Conservation (phyloP, 768 basidiomycete genomes). For the Lepiota brunneoincarnata region DNA sequence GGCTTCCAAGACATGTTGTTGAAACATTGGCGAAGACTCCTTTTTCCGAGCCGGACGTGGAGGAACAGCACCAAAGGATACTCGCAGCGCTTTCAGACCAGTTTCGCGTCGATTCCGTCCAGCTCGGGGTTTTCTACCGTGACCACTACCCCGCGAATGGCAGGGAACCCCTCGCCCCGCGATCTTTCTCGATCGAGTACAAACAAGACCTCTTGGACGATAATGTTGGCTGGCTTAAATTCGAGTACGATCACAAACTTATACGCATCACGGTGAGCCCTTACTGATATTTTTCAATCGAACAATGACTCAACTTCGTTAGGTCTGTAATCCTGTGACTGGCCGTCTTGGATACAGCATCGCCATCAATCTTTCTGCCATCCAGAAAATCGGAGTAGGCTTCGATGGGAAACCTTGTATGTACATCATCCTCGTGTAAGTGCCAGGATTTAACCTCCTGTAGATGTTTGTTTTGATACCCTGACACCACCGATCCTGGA, state of each 20-base stretch:
- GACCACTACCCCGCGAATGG: conserved; percentile 27
- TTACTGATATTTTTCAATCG: not conserved
- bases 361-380: conserved; percentile 53
- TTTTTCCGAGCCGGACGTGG: conserved; percentile 52
- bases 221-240: conserved; percentile 51
- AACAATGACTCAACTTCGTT: not conserved
- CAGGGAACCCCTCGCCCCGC: conserved; percentile 29
- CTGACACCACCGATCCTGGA: conserved; percentile 65
- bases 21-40: conserved; percentile 50
- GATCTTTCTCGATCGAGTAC: conserved; percentile 72
- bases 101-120: conserved; percentile 58
- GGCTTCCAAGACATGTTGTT: conserved; percentile 16
- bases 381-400: conserved; percentile 60
- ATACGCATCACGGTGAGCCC: conserved; percentile 56
- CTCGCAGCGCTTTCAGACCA: conserved; percentile 40
- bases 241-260: conserved; percentile 69
- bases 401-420: conserved; percentile 66
- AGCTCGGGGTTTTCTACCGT: conserved; percentile 63
- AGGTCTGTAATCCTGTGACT: conserved; percentile 58
- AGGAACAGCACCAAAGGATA: conserved; percentile 45
- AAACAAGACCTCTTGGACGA: conserved; percentile 45
- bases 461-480: conserved; percentile 70
- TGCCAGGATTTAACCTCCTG: not conserved
- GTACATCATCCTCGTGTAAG: conserved; percentile 17
- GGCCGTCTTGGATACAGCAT: conserved; percentile 52